These are phyloP conservation scores for Eutypella sp. DNA, from an alignment of 2,329 filamentous ascomycete genomes.

Conservation along the genomic window DNA sequence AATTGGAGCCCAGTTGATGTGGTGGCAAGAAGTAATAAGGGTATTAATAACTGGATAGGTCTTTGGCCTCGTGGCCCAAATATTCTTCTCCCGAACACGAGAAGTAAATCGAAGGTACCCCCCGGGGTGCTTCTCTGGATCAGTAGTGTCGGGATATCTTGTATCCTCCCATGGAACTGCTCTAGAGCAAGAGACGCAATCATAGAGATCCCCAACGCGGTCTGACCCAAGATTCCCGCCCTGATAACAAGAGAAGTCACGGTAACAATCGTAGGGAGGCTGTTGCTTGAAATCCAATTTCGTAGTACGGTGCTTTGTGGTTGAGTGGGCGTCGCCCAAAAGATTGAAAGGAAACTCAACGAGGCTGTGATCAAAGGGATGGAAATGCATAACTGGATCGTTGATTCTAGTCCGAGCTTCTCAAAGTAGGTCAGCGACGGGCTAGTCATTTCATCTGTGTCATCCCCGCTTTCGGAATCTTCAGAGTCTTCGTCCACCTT, in stretches of 20 bases:
- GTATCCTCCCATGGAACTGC: neutral
- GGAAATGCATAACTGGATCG: neutral
- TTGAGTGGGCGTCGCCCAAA: conserved; percentile 3
- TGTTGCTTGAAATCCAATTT: conserved; percentile 1
- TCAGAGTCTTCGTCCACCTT: neutral
- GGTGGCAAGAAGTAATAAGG: neutral
- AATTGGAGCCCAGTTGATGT: conserved; percentile 1
- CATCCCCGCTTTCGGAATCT: neutral
- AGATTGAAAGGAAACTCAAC: conserved; percentile 1
- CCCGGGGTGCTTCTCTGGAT: conserved; percentile 3
- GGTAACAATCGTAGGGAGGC: conserved; percentile 2
- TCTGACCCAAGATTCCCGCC: neutral
- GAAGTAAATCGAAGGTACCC: neutral
- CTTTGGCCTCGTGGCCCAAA: neutral
- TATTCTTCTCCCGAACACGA: conserved; percentile 1
- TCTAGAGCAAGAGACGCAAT: conserved; percentile 4
- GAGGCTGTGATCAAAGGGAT: neutral
- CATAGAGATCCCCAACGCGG: conserved; percentile 4
- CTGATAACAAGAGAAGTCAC: conserved; percentile 1
- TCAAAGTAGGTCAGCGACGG: neutral
- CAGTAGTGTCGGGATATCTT: conserved; percentile 2
- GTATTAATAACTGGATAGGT: neutral
- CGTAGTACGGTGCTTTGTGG: neutral
- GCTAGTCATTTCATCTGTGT: neutral
- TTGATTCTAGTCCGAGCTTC: neutral